Base-by-base conservation (phyloP, 805 yeast species). In the Geotrichum ghanense region DNA sequence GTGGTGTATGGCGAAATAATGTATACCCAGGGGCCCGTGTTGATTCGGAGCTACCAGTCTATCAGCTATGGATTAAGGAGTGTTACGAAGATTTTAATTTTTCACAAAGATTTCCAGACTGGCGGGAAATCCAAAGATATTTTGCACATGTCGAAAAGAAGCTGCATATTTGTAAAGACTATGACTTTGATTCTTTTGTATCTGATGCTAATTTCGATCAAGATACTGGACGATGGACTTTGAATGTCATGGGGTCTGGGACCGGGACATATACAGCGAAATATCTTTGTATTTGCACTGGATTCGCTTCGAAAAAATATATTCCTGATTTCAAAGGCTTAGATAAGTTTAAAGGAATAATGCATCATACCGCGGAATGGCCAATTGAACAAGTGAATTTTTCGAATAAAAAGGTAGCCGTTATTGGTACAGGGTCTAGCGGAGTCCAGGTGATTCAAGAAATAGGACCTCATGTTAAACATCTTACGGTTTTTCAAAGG, bases 361-460 rank as follows among this genome's bases (percentile, higher is more conserved):
- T 49, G 16, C 48, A 55, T 42, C 62, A 58, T 44, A 51, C 62
- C 9, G 45, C 48, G 14, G 49, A 49, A 35, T 58, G 63, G 63
- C 64, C 65, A 31, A 53, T 52, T 16, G 41, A 45, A 9, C 54
- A 50, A 2, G 49, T 50, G 16, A 56, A 54, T 26, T 17, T 56
- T 25, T 23, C 43, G 10, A 57, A 56, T 14, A 51, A 52, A 26
- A 40, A 45, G 19, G 48, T 52, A 24, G 62, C 53, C 10, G 49
- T 58, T n/a, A 54, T 58, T 26, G 62, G 66, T 2, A 61, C 59
- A 20, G 66, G 66, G 14, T 51, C 66, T 4, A 51, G 64, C 12
- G 66, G 66, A 3, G 61, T 58, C 3, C 61, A 57, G 43, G 54
- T 58, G 44, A 46, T 51, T 21, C 62, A 57, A 45, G 58, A 53